Evolutionary conservation across 208 protist species (phyloP).

Genomic region (Paratrypanosoma confusum): DNA sequence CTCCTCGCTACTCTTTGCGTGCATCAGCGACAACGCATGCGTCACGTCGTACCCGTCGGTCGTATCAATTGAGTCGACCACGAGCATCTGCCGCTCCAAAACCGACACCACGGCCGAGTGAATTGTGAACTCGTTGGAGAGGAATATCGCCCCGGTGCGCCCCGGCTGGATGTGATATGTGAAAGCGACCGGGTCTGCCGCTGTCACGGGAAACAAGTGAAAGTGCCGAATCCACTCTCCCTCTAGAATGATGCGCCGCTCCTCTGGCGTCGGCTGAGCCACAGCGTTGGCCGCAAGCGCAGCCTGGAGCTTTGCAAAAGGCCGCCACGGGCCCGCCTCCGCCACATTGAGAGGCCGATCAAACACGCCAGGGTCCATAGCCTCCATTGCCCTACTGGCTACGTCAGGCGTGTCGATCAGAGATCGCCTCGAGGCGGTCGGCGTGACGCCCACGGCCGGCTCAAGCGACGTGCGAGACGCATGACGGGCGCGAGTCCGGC

Average conservation of each 20-base stretch:
- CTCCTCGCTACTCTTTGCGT: slow-evolving; percentile 34
- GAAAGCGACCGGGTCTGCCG: slow-evolving; percentile 46
- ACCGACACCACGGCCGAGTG: slow-evolving; percentile 78
- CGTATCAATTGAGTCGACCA: slow-evolving; percentile 48
- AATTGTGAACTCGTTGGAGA: slow-evolving; percentile 52
- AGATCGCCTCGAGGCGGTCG: too few relatives aligned
- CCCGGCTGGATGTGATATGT: slow-evolving; percentile 79
- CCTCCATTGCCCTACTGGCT: too few relatives aligned
- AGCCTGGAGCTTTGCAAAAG: slow-evolving; percentile 52
- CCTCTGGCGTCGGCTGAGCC: slow-evolving; percentile 54
- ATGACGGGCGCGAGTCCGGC: too few relatives aligned
- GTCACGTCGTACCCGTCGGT: slow-evolving; percentile 32
- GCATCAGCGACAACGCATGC: slow-evolving; percentile 28
- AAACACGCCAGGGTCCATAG: too few relatives aligned
- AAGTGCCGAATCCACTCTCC: slow-evolving; percentile 82
- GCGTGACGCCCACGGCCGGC: too few relatives aligned
- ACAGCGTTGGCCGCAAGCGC: slow-evolving; percentile 11
- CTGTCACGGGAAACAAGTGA: slow-evolving; percentile 44
- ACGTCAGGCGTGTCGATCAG: too few relatives aligned
- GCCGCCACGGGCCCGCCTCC: slow-evolving; percentile 58
- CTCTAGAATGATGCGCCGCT: slow-evolving; percentile 56
- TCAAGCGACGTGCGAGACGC: too few relatives aligned
- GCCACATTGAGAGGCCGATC: slow-evolving; percentile 23
- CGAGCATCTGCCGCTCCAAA: slow-evolving; percentile 67
- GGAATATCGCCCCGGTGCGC: slow-evolving; percentile 71